These are phyloP conservation scores for Ogataea haglerorum DNA, from an alignment of 805 yeast genomes.

Conservation along the genomic window DNA sequence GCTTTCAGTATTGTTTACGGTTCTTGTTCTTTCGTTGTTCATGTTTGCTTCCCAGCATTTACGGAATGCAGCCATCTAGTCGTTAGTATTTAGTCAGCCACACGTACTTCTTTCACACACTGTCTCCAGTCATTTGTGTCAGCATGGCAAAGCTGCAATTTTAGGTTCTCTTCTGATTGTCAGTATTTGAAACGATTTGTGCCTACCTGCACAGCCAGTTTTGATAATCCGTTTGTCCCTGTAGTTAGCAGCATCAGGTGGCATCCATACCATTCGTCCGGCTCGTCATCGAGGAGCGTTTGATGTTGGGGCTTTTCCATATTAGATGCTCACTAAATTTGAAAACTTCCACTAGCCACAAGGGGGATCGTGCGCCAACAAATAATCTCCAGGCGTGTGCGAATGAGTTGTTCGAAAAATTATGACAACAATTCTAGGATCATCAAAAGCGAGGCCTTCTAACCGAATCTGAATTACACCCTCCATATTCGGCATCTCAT, in stretches of 20 bases:
- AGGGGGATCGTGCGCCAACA: not conserved
- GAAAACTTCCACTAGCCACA: not conserved
- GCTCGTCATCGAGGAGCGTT: slow-evolving; percentile 49
- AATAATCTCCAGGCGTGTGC: slow-evolving; percentile 6
- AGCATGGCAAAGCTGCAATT: slow-evolving; percentile 72
- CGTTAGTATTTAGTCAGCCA: slow-evolving; percentile 2
- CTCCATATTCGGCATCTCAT: not conserved
- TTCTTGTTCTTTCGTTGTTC: slow-evolving; percentile 38
- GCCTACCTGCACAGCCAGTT: slow-evolving; percentile 68
- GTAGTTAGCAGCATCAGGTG: slow-evolving; percentile 4
- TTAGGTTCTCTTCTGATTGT: slow-evolving; percentile 56
- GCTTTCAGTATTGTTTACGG: slow-evolving; percentile 32
- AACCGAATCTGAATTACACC: slow-evolving; percentile 3
- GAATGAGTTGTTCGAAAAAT: slow-evolving; percentile 20
- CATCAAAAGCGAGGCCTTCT: slow-evolving; percentile 4
- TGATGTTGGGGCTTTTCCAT: slow-evolving; percentile 8
- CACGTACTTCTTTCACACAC: slow-evolving; percentile 59
- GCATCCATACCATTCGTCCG: slow-evolving; percentile 58
- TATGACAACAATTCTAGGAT: slow-evolving; percentile 7
- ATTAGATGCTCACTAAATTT: not conserved
- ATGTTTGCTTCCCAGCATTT: slow-evolving; percentile 40
- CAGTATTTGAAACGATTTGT: not conserved
- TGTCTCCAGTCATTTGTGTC: slow-evolving; percentile 80
- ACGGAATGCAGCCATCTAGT: slow-evolving; percentile 40
- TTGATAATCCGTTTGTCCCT: slow-evolving; percentile 70